These are phyloP conservation scores for Venustampulla echinocandica DNA, from an alignment of 495 filamentous ascomycete species.

Conservation along the genomic window DNA sequence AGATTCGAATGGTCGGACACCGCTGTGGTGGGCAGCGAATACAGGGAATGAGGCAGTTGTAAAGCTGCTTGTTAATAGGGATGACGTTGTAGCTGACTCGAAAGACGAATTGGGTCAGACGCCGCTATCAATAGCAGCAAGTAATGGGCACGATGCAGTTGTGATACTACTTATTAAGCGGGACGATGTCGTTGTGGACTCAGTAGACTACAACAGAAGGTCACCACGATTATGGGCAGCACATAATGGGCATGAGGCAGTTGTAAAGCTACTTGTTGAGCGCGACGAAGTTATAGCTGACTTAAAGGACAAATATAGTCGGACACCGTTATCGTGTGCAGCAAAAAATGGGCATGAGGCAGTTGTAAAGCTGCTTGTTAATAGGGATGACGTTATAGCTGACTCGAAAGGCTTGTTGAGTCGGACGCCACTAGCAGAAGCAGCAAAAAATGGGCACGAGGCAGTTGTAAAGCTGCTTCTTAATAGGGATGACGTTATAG, in stretches of 20 bases:
- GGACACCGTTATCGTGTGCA: background rate
- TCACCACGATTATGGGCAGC: constrained; percentile 31
- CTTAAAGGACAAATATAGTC: background rate
- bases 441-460: background rate
- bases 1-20: constrained; percentile 26
- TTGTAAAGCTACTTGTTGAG: constrained; percentile 24
- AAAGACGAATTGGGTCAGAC: constrained; percentile 19
- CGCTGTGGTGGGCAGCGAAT: constrained; percentile 31
- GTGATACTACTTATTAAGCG: constrained; percentile 23
- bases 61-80: constrained; percentile 21
- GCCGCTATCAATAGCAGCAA: constrained; percentile 31
- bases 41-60: constrained; percentile 29
- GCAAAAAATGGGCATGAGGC: background rate
- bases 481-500: constrained; percentile 13
- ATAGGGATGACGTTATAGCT: background rate
- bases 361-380: background rate
- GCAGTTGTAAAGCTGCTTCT: constrained; percentile 14
- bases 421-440: background rate
- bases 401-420: background rate
- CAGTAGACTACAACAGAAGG: constrained; percentile 17
- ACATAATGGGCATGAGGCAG: constrained; percentile 28
- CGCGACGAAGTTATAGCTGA: constrained; percentile 11
- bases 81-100: constrained; percentile 8
- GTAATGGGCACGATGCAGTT: constrained; percentile 29
- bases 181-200: constrained; percentile 7